Conservation (phyloP, 345 rosid genomes). For the Brassica cretica region DNA sequence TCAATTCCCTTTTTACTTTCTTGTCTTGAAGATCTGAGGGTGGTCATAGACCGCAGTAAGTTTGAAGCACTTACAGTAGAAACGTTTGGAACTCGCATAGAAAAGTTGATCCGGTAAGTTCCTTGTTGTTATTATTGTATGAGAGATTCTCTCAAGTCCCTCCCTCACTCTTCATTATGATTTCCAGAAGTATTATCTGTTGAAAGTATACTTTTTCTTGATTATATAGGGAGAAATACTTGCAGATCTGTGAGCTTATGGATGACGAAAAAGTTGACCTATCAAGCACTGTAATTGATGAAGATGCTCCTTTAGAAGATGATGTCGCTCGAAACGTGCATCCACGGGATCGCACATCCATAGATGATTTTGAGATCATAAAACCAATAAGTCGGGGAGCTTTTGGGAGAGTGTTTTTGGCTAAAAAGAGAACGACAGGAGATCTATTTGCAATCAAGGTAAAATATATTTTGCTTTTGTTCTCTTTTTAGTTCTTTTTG, state of each 20-base stretch:
- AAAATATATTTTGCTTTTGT: conserved; percentile 24
- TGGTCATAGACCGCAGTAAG: conserved; percentile 83
- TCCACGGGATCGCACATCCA: conserved; percentile 89
- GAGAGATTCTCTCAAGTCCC: background rate
- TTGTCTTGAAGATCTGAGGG: conserved; percentile 81
- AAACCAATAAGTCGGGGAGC: conserved; percentile 55
- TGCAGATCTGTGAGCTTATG: conserved; percentile 89
- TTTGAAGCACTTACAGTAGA: conserved; percentile 94
- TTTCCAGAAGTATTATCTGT: conserved; percentile 5
- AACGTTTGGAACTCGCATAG: conserved; percentile 94
- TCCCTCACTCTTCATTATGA: background rate
- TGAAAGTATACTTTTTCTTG: conserved; percentile 12
- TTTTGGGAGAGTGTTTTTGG: background rate
- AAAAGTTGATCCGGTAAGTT: conserved; percentile 79
- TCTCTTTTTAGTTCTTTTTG: conserved; percentile 2
- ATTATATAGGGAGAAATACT: conserved; percentile 80
- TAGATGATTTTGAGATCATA: conserved; percentile 98
- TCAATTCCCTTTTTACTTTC: conserved; percentile 66
- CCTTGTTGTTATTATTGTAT: conserved; percentile 24
- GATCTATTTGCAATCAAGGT: conserved; percentile 60
- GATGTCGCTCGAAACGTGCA: conserved; percentile 86
- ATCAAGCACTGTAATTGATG: conserved; percentile 81
- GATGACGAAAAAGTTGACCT: conserved; percentile 90
- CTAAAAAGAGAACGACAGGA: background rate
- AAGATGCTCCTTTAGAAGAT: conserved; percentile 95